These are phyloP conservation scores for Boletus vermiculosoides DNA, from an alignment of 768 basidiomycete genomes.

Conservation along the genomic window DNA sequence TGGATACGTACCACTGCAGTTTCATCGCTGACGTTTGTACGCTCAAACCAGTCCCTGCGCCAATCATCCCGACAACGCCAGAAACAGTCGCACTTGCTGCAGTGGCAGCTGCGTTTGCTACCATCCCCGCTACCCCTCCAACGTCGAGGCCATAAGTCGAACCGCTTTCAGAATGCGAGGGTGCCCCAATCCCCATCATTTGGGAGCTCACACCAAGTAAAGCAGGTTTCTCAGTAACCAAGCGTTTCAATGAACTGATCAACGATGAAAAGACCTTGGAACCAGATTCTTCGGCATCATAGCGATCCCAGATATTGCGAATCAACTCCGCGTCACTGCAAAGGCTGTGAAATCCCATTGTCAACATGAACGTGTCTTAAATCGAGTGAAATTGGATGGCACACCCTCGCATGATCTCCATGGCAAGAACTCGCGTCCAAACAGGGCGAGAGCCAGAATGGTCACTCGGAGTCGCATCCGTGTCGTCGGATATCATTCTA, in stretches of 20 bases:
- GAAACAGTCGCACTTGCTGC: slow-evolving; percentile 82
- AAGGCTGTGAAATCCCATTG: slow-evolving; percentile 41
- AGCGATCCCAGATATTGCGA: slow-evolving; percentile 75
- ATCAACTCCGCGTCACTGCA: slow-evolving; percentile 80
- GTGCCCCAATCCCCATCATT: slow-evolving; percentile 77
- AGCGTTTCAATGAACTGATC: slow-evolving; percentile 78
- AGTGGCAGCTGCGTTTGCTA: slow-evolving; percentile 76
- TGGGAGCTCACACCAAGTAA: slow-evolving; percentile 77
- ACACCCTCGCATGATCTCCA: slow-evolving; percentile 91
- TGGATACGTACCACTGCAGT: slow-evolving; percentile 71
- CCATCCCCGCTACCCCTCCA: slow-evolving; percentile 74
- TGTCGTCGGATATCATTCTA: slow-evolving; percentile 58
- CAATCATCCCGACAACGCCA: slow-evolving; percentile 85
- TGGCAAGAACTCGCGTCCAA: slow-evolving; percentile 89
- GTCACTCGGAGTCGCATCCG: slow-evolving; percentile 30
- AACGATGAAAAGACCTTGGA: slow-evolving; percentile 76
- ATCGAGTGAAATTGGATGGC: slow-evolving; percentile 1
- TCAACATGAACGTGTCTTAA: background rate
- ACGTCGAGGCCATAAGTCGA: slow-evolving; percentile 57
- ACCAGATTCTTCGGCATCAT: slow-evolving; percentile 59
- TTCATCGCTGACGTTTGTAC: slow-evolving; percentile 79
- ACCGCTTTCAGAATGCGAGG: slow-evolving; percentile 31
- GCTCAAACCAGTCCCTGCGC: slow-evolving; percentile 65
- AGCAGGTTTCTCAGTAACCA: slow-evolving; percentile 86
- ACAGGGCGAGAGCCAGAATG: slow-evolving; percentile 46